Evolutionary conservation across 805 yeast genomes (phyloP).

Genomic region (Lipomyces yamadae): DNA sequence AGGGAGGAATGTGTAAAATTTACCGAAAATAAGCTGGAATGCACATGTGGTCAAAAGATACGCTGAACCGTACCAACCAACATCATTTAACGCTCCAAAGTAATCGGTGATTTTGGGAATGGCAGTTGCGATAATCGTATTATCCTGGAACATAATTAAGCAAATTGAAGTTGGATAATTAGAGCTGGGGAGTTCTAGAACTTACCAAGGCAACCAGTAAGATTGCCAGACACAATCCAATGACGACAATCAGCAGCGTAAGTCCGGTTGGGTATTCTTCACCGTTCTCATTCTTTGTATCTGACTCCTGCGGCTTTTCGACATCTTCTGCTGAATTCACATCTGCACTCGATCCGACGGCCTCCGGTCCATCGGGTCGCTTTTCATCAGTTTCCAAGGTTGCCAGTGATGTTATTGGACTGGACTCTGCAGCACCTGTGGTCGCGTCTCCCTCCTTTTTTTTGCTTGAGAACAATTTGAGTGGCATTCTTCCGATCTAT

Average conservation of each 20-base stretch:
- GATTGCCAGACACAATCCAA: slow-evolving; percentile 18
- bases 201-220: slow-evolving; percentile 21
- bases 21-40: slow-evolving; percentile 20
- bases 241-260: slow-evolving; percentile 2
- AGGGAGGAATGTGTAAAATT: slow-evolving; percentile 13
- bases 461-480: too few species aligned
- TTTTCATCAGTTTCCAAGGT: too few species aligned
- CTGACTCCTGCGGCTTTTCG: background rate
- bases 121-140: slow-evolving; percentile 23
- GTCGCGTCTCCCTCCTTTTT: too few species aligned
- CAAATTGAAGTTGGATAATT: too few species aligned
- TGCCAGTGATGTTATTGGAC: too few species aligned
- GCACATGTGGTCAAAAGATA: slow-evolving; percentile 18
- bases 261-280: background rate
- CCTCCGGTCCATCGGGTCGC: too few species aligned
- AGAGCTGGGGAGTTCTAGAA: background rate
- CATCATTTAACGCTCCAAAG: slow-evolving; percentile 17
- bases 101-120: slow-evolving; percentile 20
- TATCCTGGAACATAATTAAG: slow-evolving; percentile 9
- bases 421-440: too few species aligned
- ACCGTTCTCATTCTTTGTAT: background rate
- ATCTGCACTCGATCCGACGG: too few species aligned
- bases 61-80: slow-evolving; percentile 19
- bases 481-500: too few species aligned
- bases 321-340: too few species aligned